Percentiles rank a stretch among this genome's conserved stretches.
phyloP scores from a whole-genome alignment of 2,329 filamentous ascomycete species.

The Colletotrichum caudatum region DNA sequence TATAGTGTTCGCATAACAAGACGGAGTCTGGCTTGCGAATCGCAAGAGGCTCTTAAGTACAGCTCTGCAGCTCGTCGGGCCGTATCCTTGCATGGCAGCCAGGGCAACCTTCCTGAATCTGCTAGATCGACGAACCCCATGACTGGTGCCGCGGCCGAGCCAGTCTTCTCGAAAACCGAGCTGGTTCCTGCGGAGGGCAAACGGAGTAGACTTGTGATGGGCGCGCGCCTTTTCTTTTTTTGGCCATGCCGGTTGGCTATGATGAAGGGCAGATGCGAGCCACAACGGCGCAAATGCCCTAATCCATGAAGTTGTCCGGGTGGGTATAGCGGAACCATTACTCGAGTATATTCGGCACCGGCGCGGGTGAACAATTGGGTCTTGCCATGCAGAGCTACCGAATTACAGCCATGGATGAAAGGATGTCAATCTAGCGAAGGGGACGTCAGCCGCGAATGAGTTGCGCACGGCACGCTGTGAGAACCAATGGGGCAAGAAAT shows the following conservation, averaged over 20 bases:
- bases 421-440: constrained; percentile 20
- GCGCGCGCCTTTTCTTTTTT: neutral
- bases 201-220: constrained; percentile 27
- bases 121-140: constrained; percentile 40
- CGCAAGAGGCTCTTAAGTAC: constrained; percentile 38
- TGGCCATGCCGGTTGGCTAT: constrained; percentile 14
- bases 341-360: neutral
- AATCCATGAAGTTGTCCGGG: constrained; percentile 37
- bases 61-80: constrained; percentile 30
- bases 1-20: constrained; percentile 23
- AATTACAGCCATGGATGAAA: neutral
- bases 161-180: constrained; percentile 36
- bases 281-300: constrained; percentile 39
- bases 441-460: constrained; percentile 27
- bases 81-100: constrained; percentile 35
- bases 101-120: constrained; percentile 34
- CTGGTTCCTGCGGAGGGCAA: constrained; percentile 24
- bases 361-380: constrained; percentile 25
- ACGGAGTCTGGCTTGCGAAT: constrained; percentile 20
- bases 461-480: constrained; percentile 28
- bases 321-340: constrained; percentile 26
- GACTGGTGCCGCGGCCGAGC: constrained; percentile 36
- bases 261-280: constrained; percentile 34
- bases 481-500: constrained; percentile 38
- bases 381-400: constrained; percentile 16